A percentile compares a stretch with the other conserved stretches of the same genome.
Conservation (phyloP, 768 basidiomycete species). For the Pulveroboletus sp. region DNA sequence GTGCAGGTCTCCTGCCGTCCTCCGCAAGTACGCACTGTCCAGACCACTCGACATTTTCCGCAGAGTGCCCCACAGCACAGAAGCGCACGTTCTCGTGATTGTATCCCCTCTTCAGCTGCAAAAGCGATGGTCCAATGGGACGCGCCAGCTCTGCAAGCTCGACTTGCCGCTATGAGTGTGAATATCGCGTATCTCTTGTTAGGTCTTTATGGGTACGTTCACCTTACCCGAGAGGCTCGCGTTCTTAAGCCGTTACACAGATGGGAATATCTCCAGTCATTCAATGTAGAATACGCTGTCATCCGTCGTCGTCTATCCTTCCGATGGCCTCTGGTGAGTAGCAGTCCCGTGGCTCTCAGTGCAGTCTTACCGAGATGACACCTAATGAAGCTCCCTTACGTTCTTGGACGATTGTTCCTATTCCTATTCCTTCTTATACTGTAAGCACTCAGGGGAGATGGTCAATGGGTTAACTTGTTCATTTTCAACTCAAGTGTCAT, state of each 20-base stretch:
- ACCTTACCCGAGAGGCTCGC: not conserved
- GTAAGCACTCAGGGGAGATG: conserved; percentile 5
- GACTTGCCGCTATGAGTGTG: not conserved
- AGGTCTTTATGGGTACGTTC: conserved; percentile 23
- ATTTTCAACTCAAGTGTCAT: conserved; percentile 6
- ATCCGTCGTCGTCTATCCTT: conserved; percentile 21
- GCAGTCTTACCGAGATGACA: not conserved
- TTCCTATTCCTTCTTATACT: conserved; percentile 13
- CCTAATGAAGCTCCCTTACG: conserved; percentile 18
- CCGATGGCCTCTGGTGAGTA: conserved; percentile 24
- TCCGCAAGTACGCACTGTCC: no score
- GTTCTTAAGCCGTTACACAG: conserved; percentile 1
- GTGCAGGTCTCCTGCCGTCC: no score
- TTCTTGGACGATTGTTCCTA: conserved; percentile 17
- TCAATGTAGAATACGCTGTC: conserved; percentile 21
- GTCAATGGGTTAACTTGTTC: not conserved
- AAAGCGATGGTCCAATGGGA: conserved; percentile 21
- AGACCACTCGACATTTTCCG: not conserved
- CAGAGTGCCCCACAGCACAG: not conserved
- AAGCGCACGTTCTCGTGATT: not conserved
- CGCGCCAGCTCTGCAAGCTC: conserved; percentile 1
- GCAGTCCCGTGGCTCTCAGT: not conserved
- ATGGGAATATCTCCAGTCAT: conserved; percentile 23
- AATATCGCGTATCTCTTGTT: conserved; percentile 16
- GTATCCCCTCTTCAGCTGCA: not conserved